Evolutionary conservation across 2,329 filamentous ascomycete species (phyloP).

Genomic region (Claviceps africana): DNA sequence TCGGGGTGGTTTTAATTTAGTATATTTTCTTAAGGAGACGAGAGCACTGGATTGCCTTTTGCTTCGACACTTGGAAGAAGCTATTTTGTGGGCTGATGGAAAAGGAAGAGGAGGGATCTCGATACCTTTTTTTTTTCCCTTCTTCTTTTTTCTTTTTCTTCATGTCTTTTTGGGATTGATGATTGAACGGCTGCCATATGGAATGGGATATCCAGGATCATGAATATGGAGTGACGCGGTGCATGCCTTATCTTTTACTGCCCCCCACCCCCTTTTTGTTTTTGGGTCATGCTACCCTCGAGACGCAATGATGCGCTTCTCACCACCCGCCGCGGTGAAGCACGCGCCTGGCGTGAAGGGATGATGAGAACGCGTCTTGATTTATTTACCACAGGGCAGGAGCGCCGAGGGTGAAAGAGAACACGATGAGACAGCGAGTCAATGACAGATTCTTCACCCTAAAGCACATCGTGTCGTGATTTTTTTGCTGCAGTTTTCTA

Average conservation of each 20-base stretch:
- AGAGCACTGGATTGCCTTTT: not conserved
- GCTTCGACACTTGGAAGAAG: slow-evolving; percentile 2
- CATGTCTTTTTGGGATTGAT: too few relatives aligned
- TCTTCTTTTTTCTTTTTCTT: too few relatives aligned
- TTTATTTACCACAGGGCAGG: not conserved
- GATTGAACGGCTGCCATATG: not conserved
- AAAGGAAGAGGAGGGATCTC: not conserved
- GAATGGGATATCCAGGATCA: not conserved
- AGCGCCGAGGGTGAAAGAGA: not conserved
- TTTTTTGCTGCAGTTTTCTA: too few relatives aligned
- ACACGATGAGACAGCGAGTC: too few relatives aligned
- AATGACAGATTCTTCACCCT: not conserved
- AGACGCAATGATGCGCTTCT: not conserved
- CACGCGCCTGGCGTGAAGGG: not conserved
- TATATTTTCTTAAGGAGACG: not conserved
- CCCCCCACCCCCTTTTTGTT: not conserved
- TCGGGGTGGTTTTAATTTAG: slow-evolving; percentile 4
- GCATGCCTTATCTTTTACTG: not conserved
- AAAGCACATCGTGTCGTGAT: not conserved
- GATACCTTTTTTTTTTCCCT: too few relatives aligned
- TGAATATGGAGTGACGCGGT: not conserved
- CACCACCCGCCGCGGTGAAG: not conserved
- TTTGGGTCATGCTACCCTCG: not conserved
- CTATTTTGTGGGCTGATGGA: not conserved
- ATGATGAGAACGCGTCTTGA: not conserved